These are phyloP conservation scores for Yamadazyma laniorum DNA, from an alignment of 805 yeast genomes.

Conservation along the genomic window DNA sequence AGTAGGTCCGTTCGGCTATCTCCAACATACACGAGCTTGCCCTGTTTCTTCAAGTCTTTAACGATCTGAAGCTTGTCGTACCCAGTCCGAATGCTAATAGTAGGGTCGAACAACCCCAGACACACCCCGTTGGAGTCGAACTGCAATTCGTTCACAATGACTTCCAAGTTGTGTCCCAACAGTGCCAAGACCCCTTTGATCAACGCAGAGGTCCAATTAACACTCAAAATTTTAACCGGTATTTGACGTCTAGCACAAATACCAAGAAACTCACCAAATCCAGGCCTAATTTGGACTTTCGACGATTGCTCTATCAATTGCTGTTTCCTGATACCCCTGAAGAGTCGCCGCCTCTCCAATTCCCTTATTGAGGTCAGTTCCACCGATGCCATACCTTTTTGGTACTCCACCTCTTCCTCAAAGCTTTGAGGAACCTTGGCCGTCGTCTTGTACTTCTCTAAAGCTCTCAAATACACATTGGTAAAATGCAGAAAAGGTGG, in stretches of 20 bases:
- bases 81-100: conserved; percentile 46
- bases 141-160: conserved; percentile 51
- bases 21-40: conserved; percentile 49
- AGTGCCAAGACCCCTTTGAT: conserved; percentile 31
- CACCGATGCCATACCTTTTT: conserved; percentile 41
- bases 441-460: not conserved
- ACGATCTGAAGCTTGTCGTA: conserved; percentile 44
- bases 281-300: conserved; percentile 37
- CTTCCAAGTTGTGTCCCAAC: conserved; percentile 17
- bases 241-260: conserved; percentile 19
- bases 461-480: conserved; percentile 32
- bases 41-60: conserved; percentile 11
- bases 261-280: conserved; percentile 35
- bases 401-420: conserved; percentile 45
- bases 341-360: conserved; percentile 36
- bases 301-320: conserved; percentile 35
- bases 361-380: conserved; percentile 51
- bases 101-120: conserved; percentile 29
- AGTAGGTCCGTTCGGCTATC: conserved; percentile 62
- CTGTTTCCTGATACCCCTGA: conserved; percentile 36
- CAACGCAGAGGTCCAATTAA: conserved; percentile 58
- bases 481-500: conserved; percentile 45
- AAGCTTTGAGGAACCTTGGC: conserved; percentile 23
- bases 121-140: conserved; percentile 22
- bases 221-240: conserved; percentile 50